Evolutionary conservation across 495 filamentous ascomycete species (phyloP).

Genomic region (Immersiella caudata): DNA sequence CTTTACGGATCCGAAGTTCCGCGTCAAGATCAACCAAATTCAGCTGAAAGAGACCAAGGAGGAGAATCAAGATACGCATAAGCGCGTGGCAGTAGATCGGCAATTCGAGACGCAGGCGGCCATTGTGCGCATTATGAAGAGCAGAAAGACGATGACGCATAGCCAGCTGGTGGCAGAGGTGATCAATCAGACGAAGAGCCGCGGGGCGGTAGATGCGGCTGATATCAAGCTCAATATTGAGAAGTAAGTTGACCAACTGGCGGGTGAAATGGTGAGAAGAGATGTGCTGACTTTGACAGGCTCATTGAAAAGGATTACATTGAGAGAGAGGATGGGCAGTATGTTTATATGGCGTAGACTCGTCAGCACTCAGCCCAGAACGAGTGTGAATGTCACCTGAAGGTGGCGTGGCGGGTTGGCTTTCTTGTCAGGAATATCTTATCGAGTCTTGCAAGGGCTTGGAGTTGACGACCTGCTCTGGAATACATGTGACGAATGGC

Average conservation of each 20-base stretch:
- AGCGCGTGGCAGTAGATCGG: conserved; percentile 82
- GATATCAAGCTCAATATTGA: conserved; percentile 98
- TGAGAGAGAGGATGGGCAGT: conserved; percentile 78
- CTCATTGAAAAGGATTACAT: conserved; percentile 93
- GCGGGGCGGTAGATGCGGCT: conserved; percentile 77
- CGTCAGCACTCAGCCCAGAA: no score
- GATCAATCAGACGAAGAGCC: conserved; percentile 81
- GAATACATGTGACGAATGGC: neutral
- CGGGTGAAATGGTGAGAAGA: neutral
- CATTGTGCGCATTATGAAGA: conserved; percentile 97
- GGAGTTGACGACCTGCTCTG: neutral
- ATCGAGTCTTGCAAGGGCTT: neutral
- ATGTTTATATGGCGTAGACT: conserved; percentile 75
- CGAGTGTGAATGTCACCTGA: no score
- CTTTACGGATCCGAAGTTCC: conserved; percentile 81
- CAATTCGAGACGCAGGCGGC: conserved; percentile 97
- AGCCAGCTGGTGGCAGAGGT: conserved; percentile 80
- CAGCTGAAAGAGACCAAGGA: conserved; percentile 87
- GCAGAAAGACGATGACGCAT: conserved; percentile 81
- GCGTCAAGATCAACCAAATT: conserved; percentile 98
- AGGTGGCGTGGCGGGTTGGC: neutral
- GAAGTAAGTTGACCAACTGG: conserved; percentile 58
- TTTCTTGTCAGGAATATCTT: neutral
- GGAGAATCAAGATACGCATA: conserved; percentile 92
- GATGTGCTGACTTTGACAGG: neutral